phyloP scores from a whole-genome alignment of 2,329 filamentous ascomycete species.

The Diplodia corticola region DNA sequence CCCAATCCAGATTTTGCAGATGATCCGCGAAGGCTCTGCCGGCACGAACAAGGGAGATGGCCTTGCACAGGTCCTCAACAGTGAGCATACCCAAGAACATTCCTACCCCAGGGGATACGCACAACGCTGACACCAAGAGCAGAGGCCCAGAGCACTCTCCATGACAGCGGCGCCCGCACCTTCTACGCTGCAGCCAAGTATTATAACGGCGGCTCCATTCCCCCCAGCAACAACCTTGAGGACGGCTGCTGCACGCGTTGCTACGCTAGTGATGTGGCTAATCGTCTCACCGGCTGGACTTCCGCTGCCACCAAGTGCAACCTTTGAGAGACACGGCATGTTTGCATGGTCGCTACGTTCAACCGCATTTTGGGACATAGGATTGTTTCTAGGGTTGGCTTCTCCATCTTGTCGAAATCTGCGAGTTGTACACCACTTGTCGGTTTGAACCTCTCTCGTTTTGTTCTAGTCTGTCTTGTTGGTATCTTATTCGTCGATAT shows the following conservation, averaged over 20 bases:
- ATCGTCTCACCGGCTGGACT: constrained; percentile 48
- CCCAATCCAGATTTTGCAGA: constrained; percentile 35
- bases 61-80: constrained; percentile 41
- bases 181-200: constrained; percentile 52
- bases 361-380: too few species aligned
- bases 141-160: constrained; percentile 14
- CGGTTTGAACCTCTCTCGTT: background rate
- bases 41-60: constrained; percentile 48
- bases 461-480: background rate
- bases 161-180: constrained; percentile 36
- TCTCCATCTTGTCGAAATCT: background rate
- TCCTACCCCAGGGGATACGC: background rate
- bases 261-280: constrained; percentile 55
- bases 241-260: constrained; percentile 50
- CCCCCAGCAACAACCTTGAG: constrained; percentile 39
- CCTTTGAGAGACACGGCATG: constrained; percentile 18
- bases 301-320: constrained; percentile 25
- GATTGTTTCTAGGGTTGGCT: background rate
- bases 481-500: background rate
- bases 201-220: constrained; percentile 53
- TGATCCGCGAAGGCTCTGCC: constrained; percentile 47
- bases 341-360: background rate
- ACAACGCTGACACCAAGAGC: background rate
- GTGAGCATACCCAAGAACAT: constrained; percentile 3
- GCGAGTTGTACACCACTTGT: background rate